Evolutionary conservation across 306 rosid species (phyloP).

Genomic region (Vachellia pachyceras): DNA sequence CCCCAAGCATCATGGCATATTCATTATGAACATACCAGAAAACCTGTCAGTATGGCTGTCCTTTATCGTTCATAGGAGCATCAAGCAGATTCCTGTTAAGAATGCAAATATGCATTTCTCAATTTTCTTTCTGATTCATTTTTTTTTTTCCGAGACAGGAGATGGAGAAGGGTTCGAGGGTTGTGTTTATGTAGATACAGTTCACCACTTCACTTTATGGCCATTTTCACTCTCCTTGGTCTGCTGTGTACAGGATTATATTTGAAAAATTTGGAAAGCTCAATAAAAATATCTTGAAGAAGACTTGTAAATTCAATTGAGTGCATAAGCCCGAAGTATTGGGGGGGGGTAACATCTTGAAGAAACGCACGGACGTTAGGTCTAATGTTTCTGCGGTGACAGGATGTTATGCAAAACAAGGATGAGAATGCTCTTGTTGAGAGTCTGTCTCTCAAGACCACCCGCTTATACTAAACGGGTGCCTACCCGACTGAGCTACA

Average conservation of each 20-base stretch:
- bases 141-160: not conserved
- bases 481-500: constrained; percentile 80
- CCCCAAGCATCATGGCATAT: too few species aligned
- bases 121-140: not conserved
- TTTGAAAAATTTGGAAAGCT: too few species aligned
- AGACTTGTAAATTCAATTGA: too few species aligned
- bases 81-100: constrained; percentile 1
- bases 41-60: not conserved
- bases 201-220: not conserved
- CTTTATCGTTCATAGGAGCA: constrained; percentile 25
- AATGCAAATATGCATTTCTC: constrained; percentile 1
- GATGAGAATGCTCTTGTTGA: constrained; percentile 56
- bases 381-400: too few species aligned
- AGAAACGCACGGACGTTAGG: too few species aligned
- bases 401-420: too few species aligned
- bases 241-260: constrained; percentile 4
- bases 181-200: not conserved
- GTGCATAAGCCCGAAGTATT: too few species aligned
- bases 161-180: not conserved
- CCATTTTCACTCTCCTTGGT: constrained; percentile 7
- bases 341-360: too few species aligned
- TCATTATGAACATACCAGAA: too few species aligned
- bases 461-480: constrained; percentile 28
- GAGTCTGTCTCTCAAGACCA: constrained; percentile 87
- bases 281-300: too few species aligned